Conservation (phyloP, 2,329 filamentous ascomycete species). For the Penicillium vulpinum region DNA sequence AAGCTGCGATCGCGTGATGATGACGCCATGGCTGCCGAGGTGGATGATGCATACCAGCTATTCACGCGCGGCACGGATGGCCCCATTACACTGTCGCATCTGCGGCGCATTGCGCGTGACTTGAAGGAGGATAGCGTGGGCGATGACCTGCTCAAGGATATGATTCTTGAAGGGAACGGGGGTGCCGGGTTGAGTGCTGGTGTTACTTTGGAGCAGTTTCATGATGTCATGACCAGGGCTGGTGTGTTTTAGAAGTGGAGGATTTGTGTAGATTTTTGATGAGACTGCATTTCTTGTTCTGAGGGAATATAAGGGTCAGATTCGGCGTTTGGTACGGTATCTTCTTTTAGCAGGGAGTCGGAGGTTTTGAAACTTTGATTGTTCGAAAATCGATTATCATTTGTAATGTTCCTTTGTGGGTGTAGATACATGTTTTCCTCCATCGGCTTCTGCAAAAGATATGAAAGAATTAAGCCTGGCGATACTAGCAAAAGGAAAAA, state of each 20-base stretch:
- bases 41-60: conserved; percentile 77
- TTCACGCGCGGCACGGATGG: conserved; percentile 63
- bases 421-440: conserved; percentile 25
- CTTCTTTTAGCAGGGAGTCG: not conserved
- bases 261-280: not conserved
- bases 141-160: conserved; percentile 83
- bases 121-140: conserved; percentile 75
- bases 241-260: conserved; percentile 66
- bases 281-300: not conserved
- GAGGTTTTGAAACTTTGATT: not conserved
- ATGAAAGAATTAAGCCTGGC: conserved; percentile 8
- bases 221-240: conserved; percentile 79
- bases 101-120: conserved; percentile 75
- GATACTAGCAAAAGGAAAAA: conserved; percentile 10
- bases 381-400: conserved; percentile 3
- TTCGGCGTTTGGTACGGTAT: not conserved
- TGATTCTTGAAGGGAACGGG: conserved; percentile 92
- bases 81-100: conserved; percentile 76
- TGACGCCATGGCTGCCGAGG: conserved; percentile 63
- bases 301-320: conserved; percentile 6
- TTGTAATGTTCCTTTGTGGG: conserved; percentile 12
- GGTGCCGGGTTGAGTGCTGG: conserved; percentile 69
- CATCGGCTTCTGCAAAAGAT: conserved; percentile 7
- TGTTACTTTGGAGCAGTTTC: conserved; percentile 78
- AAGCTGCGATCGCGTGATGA: conserved; percentile 66